Conservation (phyloP, 352 stramenopile species). For the Pythium rhizo-oryzae region DNA sequence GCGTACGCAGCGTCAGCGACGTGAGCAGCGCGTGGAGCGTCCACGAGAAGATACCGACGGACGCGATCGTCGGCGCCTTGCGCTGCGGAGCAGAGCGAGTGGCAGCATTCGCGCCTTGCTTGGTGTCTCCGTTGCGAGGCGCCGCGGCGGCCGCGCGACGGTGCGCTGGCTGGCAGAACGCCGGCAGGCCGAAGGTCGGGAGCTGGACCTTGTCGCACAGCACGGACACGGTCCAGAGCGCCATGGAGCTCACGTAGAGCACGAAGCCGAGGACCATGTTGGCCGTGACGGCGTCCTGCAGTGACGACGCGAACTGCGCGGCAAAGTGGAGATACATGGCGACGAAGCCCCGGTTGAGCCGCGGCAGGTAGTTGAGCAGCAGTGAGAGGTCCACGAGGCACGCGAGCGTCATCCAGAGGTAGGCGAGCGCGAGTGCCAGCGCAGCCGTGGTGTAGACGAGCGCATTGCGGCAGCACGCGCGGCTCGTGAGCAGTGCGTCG, state of each 20-base stretch:
- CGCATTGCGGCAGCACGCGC: not conserved
- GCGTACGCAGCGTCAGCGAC: constrained; percentile 9
- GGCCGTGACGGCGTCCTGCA: constrained; percentile 5
- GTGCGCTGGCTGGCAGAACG: not conserved
- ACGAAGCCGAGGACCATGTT: not conserved
- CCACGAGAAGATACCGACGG: not conserved
- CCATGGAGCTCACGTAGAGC: not conserved
- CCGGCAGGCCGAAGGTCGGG: not conserved
- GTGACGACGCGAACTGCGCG: constrained; percentile 19
- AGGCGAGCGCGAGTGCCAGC: not conserved
- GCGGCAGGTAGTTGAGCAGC: constrained; percentile 14
- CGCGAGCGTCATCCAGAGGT: constrained; percentile 19
- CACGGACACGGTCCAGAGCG: constrained; percentile 8
- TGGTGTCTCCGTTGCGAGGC: not conserved
- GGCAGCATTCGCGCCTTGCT: not conserved
- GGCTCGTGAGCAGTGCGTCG: not conserved
- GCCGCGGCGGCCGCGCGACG: not conserved
- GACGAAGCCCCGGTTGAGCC: constrained; percentile 22
- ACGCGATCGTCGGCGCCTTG: not conserved
- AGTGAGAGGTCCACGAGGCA: constrained; percentile 21
- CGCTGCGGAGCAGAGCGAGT: not conserved
- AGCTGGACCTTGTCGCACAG: constrained; percentile 1
- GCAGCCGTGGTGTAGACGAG: not conserved
- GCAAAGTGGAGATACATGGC: constrained; percentile 19
- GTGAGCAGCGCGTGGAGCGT: not conserved